A percentile compares a stretch with the other conserved stretches of the same genome.
These are phyloP conservation scores for Chlorella sp. DNA, from an alignment of 139 green algal genomes.

Conservation along the genomic window DNA sequence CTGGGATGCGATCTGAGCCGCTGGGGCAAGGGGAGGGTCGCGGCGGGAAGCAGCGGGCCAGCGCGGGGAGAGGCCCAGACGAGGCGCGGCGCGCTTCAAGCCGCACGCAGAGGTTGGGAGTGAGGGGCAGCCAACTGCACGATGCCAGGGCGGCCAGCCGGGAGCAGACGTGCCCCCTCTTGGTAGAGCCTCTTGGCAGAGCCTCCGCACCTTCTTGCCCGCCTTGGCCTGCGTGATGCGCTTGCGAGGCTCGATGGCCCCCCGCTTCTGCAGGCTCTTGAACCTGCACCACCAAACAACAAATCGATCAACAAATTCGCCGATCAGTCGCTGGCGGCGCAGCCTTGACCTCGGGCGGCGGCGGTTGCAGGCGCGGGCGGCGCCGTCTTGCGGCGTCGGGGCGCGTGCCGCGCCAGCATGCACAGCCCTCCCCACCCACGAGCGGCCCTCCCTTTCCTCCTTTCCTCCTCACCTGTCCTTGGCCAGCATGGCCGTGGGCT, in stretches of 20 bases:
- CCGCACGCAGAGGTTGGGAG: background rate
- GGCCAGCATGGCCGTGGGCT: constrained; percentile 41
- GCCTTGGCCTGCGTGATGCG: constrained; percentile 43
- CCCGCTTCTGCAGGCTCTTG: constrained; percentile 81
- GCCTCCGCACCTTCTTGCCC: constrained; percentile 43
- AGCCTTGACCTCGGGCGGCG: background rate
- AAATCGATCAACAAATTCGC: no score
- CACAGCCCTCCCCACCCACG: background rate
- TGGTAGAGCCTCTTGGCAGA: no score
- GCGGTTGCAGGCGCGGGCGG: background rate
- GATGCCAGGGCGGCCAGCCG: background rate
- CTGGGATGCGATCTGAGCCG: background rate
- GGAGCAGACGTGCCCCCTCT: constrained; percentile 40
- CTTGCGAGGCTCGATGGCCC: constrained; percentile 78
- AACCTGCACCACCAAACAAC: constrained; percentile 51
- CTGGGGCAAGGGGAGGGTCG: background rate
- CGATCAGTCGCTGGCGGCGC: background rate
- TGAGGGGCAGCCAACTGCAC: background rate
- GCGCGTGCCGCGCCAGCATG: background rate
- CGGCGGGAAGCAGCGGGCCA: background rate
- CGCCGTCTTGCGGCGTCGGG: background rate
- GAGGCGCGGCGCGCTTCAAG: background rate
- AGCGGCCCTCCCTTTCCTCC: background rate
- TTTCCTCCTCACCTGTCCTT: constrained; percentile 36
- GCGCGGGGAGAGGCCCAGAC: background rate